Evolutionary conservation across 2,329 filamentous ascomycete genomes (phyloP), one percentile per base, ranked within the genome.

Genomic region (Microdochium paspali): DNA sequence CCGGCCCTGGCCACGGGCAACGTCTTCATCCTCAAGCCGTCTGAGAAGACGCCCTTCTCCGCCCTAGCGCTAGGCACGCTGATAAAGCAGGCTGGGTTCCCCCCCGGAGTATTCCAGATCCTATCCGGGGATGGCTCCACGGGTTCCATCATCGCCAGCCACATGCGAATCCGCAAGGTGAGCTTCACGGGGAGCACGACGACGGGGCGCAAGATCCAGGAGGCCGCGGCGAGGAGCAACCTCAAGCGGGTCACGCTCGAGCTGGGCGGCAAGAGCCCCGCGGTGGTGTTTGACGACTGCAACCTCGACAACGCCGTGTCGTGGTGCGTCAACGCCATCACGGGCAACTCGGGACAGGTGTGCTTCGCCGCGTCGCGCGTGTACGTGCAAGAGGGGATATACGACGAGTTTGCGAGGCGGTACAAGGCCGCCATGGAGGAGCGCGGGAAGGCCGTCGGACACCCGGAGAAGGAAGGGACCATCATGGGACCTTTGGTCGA

Each of bases 301-400:
- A 74, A 84, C 46, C 58, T 87, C 30, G 77, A 84, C 26, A 75
- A 73, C 53, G 82, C 82, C 10, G 80, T 61, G 6, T 54, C 49
- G 4, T 67, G 64, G 63, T 58, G 59, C 13, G 58, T 58, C 24
- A 60, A 61, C 47, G 56, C 65, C 12, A 63, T 88, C 72, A 82
- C 85, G 68, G 80, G 79, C 48, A 87, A 87, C 56, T 80, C 80
- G 0, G 84, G 85, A 18, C 85, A 89, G 62, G 82, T 87, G 44
- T 89, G 85, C 69, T 85, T 84, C 28, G 87, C 87, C 53, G 83
- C 82, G 5, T 85, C 82, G 1, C 70, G 84, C 2, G 81, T 88
- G 9, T 87, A 87, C 61, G 76, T 88, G 3, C 83, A 83, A 2
- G 66, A 71, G 44, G 59, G 62, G 30, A 73, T 85, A 62, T 81